Percentiles rank a stretch among this genome's conserved stretches.
Evolutionary conservation across 495 filamentous ascomycete species (phyloP).

Genomic region (Aspergillus carlsbadensis): DNA sequence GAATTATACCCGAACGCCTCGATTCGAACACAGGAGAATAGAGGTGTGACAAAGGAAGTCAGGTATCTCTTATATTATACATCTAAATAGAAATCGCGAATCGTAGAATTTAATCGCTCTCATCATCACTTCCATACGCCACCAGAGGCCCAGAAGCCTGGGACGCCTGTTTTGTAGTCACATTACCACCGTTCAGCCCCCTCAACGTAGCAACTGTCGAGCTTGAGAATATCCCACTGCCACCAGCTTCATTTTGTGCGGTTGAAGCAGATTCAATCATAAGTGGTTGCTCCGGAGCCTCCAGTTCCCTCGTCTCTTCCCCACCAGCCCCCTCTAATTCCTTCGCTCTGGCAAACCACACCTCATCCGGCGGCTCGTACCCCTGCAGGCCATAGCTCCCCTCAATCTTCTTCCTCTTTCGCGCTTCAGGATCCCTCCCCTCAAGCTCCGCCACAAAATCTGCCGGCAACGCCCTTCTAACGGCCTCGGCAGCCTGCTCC

Average conservation of each 20-base stretch:
- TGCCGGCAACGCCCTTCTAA: slow-evolving; percentile 83
- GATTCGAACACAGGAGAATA: slow-evolving; percentile 2
- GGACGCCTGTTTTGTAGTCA: slow-evolving; percentile 35
- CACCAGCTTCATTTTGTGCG: slow-evolving; percentile 17
- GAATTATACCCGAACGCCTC: slow-evolving; percentile 30
- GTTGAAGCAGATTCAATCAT: slow-evolving; percentile 40
- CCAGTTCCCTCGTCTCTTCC: slow-evolving; percentile 33
- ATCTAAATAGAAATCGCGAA: slow-evolving; percentile 21
- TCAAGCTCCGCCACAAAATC: slow-evolving; percentile 94
- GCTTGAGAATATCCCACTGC: slow-evolving; percentile 73
- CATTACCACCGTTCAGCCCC: slow-evolving; percentile 40
- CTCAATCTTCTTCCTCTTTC: slow-evolving; percentile 86
- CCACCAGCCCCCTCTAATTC: slow-evolving; percentile 41
- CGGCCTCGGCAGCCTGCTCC: slow-evolving; percentile 97
- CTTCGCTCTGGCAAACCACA: slow-evolving; percentile 75
- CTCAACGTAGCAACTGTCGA: slow-evolving; percentile 74
- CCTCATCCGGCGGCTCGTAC: slow-evolving; percentile 92
- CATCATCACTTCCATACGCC: slow-evolving; percentile 88
- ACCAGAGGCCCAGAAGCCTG: slow-evolving; percentile 67
- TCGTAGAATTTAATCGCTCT: slow-evolving; percentile 49
- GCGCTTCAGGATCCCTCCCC: slow-evolving; percentile 79
- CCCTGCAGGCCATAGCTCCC: slow-evolving; percentile 85
- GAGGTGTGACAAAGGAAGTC: slow-evolving; percentile 13
- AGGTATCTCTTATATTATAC: slow-evolving; percentile 45
- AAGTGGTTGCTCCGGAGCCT: slow-evolving; percentile 42